A percentile compares a stretch with the other conserved stretches of the same genome.
phyloP scores from a whole-genome alignment of 2,329 filamentous ascomycete genomes.

The Monilinia polystroma region DNA sequence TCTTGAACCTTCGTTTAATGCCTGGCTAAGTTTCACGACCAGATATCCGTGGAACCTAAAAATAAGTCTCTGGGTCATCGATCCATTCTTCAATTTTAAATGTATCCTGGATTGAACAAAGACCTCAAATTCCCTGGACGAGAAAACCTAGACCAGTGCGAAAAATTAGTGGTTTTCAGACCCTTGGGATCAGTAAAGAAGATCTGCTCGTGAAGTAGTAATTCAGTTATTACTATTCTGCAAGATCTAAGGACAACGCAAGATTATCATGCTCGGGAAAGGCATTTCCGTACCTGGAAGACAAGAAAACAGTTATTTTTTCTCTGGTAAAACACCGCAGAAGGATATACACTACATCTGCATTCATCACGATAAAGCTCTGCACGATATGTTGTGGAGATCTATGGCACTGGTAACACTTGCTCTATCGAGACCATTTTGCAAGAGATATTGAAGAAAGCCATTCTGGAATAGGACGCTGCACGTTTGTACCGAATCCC shows the following conservation, averaged over 20 bases:
- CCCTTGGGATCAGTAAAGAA: neutral
- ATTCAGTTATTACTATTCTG: neutral
- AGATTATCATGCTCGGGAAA: neutral
- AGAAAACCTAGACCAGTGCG: neutral
- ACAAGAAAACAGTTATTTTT: neutral
- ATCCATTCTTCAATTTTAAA: neutral
- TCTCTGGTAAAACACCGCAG: neutral
- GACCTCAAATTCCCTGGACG: neutral
- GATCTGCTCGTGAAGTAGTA: neutral
- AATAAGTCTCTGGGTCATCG: conserved; percentile 14
- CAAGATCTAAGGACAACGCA: neutral
- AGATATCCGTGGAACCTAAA: neutral
- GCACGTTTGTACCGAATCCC: neutral
- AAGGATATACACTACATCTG: neutral
- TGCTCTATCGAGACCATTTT: conserved; percentile 8
- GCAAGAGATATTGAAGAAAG: neutral
- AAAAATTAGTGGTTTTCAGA: neutral
- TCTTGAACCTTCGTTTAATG: neutral
- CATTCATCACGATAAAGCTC: conserved; percentile 8
- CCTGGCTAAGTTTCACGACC: neutral
- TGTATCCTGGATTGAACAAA: neutral
- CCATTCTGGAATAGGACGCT: neutral
- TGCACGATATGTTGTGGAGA: conserved; percentile 5
- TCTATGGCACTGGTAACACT: neutral
- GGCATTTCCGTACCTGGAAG: neutral